Conservation (phyloP, 2,329 filamentous ascomycete species). For the Bipolaris victoriae region DNA sequence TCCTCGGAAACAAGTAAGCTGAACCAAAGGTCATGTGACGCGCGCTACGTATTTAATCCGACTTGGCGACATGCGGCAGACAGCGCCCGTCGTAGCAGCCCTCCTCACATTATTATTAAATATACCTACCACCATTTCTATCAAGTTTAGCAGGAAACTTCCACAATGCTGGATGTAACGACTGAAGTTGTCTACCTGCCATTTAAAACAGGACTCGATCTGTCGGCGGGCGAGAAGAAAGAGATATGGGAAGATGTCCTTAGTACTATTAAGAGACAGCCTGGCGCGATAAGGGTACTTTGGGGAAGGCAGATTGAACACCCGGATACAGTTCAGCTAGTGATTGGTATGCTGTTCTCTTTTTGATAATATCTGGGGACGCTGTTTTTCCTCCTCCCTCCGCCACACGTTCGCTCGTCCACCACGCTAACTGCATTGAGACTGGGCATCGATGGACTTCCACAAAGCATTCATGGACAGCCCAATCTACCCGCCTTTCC, state of each 20-base stretch:
- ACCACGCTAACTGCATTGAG: conserved; percentile 31
- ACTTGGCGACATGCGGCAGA: too few species aligned
- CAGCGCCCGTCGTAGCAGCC: too few species aligned
- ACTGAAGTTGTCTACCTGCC: conserved; percentile 52
- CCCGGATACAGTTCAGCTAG: conserved; percentile 45
- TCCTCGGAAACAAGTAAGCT: too few species aligned
- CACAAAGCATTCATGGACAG: conserved; percentile 52
- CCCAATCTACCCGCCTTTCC: conserved; percentile 49
- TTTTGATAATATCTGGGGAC: neutral
- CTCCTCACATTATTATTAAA: neutral
- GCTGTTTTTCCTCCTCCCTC: neutral
- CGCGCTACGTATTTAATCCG: too few species aligned
- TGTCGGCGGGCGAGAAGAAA: conserved; percentile 34
- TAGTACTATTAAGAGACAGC: conserved; percentile 43
- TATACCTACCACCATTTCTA: too few species aligned
- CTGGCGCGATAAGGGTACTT: conserved; percentile 46
- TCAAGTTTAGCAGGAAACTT: neutral
- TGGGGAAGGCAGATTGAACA: conserved; percentile 52
- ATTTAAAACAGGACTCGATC: conserved; percentile 43
- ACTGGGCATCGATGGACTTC: conserved; percentile 51
- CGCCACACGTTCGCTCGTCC: neutral
- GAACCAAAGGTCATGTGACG: too few species aligned
- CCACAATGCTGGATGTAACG: conserved; percentile 30
- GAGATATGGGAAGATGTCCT: conserved; percentile 42
- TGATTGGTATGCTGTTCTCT: conserved; percentile 49